These are phyloP conservation scores for Polyporus arcularius DNA, from an alignment of 768 basidiomycete species.

Conservation along the genomic window DNA sequence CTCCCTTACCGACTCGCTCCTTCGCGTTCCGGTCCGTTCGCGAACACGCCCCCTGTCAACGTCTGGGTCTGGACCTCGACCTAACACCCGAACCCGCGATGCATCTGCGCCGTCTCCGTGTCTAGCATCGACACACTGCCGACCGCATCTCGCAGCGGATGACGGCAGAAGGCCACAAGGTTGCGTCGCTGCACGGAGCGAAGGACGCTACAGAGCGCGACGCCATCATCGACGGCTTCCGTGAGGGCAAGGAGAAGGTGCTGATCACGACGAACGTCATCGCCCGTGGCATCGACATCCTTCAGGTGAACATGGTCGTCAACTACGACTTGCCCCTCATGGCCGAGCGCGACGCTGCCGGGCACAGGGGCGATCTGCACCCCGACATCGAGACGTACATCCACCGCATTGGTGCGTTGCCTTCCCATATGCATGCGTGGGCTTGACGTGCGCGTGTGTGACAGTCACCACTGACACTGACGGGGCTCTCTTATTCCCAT, in stretches of 20 bases:
- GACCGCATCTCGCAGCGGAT: constrained; percentile 91
- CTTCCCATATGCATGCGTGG: background rate
- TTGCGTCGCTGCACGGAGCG: constrained; percentile 92
- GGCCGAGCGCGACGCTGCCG: constrained; percentile 61
- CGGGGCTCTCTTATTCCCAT: background rate
- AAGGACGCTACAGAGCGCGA: constrained; percentile 92
- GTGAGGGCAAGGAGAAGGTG: constrained; percentile 95
- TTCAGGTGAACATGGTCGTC: constrained; percentile 99
- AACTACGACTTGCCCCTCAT: constrained; percentile 95
- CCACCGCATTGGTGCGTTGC: constrained; percentile 85
- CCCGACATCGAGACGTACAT: constrained; percentile 98
- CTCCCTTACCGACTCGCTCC: background rate
- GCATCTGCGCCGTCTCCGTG: background rate
- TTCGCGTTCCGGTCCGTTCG: background rate
- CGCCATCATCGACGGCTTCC: constrained; percentile 89
- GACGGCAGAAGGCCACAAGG: constrained; percentile 92
- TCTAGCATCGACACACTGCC: constrained; percentile 85
- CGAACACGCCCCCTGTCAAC: background rate
- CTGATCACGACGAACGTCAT: constrained; percentile 99
- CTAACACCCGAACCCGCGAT: background rate
- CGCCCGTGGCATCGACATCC: constrained; percentile 96
- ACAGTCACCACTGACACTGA: too few species aligned
- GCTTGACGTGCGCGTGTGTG: background rate
- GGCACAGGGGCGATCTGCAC: constrained; percentile 47
- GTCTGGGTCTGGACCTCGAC: background rate